Conservation (phyloP, 202 grass and related monocot genomes). For the Carex sylvatica region DNA sequence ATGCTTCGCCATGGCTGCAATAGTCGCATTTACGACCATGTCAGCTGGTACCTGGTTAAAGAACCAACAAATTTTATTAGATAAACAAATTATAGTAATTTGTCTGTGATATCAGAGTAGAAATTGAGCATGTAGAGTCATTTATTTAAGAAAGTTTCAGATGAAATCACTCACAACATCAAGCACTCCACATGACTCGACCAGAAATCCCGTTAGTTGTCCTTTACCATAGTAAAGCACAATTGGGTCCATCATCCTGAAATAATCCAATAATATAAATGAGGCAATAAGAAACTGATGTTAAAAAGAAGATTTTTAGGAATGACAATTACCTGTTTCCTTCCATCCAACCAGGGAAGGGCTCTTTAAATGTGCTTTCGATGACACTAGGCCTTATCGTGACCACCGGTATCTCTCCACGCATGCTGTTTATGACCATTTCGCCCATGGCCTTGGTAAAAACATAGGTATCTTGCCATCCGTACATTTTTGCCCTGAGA, state of each 20-base stretch:
- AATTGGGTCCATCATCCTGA: constrained; percentile 96
- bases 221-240: constrained; percentile 94
- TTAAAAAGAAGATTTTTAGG: background rate
- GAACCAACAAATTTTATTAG: background rate
- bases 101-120: too few species aligned
- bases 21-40: constrained; percentile 94
- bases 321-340: constrained; percentile 56
- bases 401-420: constrained; percentile 84
- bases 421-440: constrained; percentile 81
- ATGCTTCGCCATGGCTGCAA: constrained; percentile 82
- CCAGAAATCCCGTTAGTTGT: constrained; percentile 72
- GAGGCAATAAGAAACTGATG: background rate
- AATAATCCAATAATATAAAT: background rate
- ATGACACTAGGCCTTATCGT: constrained; percentile 87
- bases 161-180: constrained; percentile 61
- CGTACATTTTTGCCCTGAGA: constrained; percentile 72
- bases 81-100: background rate
- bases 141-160: background rate
- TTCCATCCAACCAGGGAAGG: constrained; percentile 98
- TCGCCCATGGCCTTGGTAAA: constrained; percentile 98
- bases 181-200: constrained; percentile 60
- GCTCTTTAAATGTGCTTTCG: constrained; percentile 75
- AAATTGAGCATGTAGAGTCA: background rate
- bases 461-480: constrained; percentile 88
- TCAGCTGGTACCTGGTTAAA: constrained; percentile 68